Evolutionary conservation across 768 basidiomycete species (phyloP), one percentile per base, ranked within the genome.

Genomic region (Fistulinella prunicolor): DNA sequence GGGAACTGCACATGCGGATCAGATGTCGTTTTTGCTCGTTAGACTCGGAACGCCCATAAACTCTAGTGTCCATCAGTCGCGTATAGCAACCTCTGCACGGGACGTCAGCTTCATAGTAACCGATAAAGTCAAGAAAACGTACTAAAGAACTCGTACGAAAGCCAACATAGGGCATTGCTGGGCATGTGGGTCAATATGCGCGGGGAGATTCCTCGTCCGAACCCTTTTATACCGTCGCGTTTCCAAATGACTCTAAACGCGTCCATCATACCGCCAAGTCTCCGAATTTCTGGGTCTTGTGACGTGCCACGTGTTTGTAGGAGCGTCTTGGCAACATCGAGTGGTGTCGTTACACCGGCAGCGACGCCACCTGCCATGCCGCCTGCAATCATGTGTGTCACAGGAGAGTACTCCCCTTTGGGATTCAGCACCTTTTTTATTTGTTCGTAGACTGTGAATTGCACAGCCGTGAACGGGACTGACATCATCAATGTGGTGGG

Each of bases 91-190:
- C 69, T 85, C 83, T 85, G 69, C 50, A 62, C 55, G n/a, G n/a
- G 19, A 32, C 36, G 36, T 60, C 49, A 60, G 51, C 9, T 24
- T 10, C 35, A 41, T 26, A 28, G 29, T 22, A 21, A n/a, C 23
- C 22, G 38, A 22, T 16, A 45, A 47, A 32, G 19, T 45, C 28
- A 26, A 20, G 9, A 40, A 44, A 42, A 84, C 94, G 73, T 66
- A 95, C 94, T 96, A 80, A 96, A 96, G 73, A 95, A 96, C 70
- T 97, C 94, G 62, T 97, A 94, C 44, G 93, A 94, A 65, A 94
- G 73, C 96, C 95, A 99, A 70, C 90, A 95, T 41, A 99, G 75
- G 9, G 96, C 96, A 44, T 95, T 96, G 64, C 90, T 94, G 6
- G 96, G 96, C 84, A 97, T 90, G 60, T 89, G 90, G 21, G 94